Evolutionary conservation across 2,329 filamentous ascomycete species (phyloP), one percentile per base, ranked within the genome.

Genomic region (Drechslerella coelobrocha): DNA sequence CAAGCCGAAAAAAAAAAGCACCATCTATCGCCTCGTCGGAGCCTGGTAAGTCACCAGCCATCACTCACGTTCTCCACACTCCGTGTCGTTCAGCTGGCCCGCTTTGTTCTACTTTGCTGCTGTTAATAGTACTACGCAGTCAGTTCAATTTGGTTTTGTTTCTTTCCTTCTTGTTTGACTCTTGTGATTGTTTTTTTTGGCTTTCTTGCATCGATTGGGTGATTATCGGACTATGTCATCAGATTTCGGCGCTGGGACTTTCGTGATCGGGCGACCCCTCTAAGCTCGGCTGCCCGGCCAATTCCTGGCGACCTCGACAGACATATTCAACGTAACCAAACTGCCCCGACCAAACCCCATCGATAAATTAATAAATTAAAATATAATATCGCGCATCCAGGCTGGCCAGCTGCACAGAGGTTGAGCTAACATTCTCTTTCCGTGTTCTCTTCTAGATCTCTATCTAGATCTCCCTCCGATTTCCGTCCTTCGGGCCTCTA

Each of bases 161-260:
- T n/a, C 17, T 19, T 29, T 17, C 24, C 47, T 51, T 27, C 14
- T 23, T 43, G 47, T 14, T 21, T 17, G 31, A 23, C 34, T n/a
- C 34, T 17, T 29, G 43, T 39, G n/a, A 24, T 17, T 41, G 45
- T 27, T 48, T 56, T 52, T 41, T 24, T 37, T 24, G n/a, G 29
- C 37, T 60, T 50, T 52, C 34, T 41, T 47, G 39, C 45, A 45
- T 26, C 39, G 24, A 34, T 69, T 59, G 66, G 52, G 66, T 69
- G 65, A 63, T 63, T 60, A 43, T 71, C 66, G 66, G 59, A 29
- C 59, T 51, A 61, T 61, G 53, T 57, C 61, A 71, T 71, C 66
- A 71, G 61, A 60, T 59, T 43, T 27, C 31, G n/a, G 27, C 48
- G 55, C 48, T 45, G 12, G 17, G 60, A 63, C 55, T 63, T 63